Evolutionary conservation across 495 filamentous ascomycete species (phyloP), one percentile per base, ranked within the genome.

Genomic region (Xylaria flabelliformis): DNA sequence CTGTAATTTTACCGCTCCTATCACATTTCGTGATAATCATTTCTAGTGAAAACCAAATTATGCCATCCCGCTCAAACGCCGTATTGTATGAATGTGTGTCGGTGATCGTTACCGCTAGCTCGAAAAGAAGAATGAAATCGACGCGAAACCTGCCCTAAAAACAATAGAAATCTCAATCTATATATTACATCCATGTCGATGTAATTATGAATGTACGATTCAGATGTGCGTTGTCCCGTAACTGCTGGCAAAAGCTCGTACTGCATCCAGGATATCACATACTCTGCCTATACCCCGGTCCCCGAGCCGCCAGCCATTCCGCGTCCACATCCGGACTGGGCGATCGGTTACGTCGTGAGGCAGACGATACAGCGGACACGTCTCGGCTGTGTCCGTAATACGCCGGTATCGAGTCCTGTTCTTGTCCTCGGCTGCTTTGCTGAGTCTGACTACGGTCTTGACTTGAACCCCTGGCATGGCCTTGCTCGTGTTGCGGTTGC

Each of bases 231-330:
- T 42, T 41, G 3, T 36, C 19, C 58, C 29, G 4, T 6, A 10
- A n/a, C 34, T 13, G 32, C 24, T 19, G 3, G 29, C 4, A 9
- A 58, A 19, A 17, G 24, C 55, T 29, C 13, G 13, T 41, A 4
- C 15, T 1, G 61, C 29, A 41, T 64, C 19, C n/a, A 53, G 19
- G 19, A 58, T 7, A 13, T 67, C 41, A 72, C 36, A 67, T 24
- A 17, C 70, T 67, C 55, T 72, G 64, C 39, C 70, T 50, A 17
- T 67, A 72, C 7, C 63, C 70, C 19, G 70, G 70, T 1, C 70
- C 70, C 1, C 58, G 36, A 15, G 53, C 56, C 4, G 46, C 65
- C 12, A 55, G n/a, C 65, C 65, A 55, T 17, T 69, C 67, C 21
- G 36, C 32, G 41, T 55, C 55, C 12, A 17, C 39, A 15, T 64